Conservation (phyloP, 768 basidiomycete species). For the Glaciozyma antarctica region DNA sequence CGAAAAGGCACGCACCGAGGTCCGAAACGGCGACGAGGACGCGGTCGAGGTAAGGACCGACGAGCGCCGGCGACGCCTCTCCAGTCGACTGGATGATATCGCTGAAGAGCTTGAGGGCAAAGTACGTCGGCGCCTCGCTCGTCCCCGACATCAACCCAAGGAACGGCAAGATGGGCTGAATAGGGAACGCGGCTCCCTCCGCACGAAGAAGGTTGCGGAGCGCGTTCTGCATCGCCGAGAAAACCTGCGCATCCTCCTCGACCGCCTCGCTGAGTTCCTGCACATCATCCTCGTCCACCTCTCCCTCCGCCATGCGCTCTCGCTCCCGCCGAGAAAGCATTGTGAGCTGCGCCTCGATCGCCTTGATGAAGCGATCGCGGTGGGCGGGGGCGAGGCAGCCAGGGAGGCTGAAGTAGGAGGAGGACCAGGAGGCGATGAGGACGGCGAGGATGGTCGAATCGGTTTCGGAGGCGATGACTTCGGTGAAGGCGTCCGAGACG, state of each 20-base stretch:
- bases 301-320: background rate
- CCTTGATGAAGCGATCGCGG: background rate
- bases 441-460: constrained; percentile 1
- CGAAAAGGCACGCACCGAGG: background rate
- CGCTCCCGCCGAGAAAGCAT: background rate
- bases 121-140: background rate
- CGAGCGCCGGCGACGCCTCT: background rate
- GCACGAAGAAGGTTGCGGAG: background rate
- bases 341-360: constrained; percentile 2
- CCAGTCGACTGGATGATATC: background rate
- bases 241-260: background rate
- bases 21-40: background rate
- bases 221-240: background rate
- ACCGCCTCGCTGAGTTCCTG: background rate
- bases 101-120: background rate
- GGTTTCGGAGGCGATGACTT: constrained; percentile 1
- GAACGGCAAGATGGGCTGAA: constrained; percentile 1
- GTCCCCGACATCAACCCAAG: background rate
- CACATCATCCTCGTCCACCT: constrained; percentile 1
- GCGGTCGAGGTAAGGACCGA: background rate
- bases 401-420: background rate
- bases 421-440: background rate
- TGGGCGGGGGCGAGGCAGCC: background rate
- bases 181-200: background rate
- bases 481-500: constrained; percentile 6